phyloP scores from a whole-genome alignment of 1,284 basidiomycete genomes.

The Exobasidium rhododendri region DNA sequence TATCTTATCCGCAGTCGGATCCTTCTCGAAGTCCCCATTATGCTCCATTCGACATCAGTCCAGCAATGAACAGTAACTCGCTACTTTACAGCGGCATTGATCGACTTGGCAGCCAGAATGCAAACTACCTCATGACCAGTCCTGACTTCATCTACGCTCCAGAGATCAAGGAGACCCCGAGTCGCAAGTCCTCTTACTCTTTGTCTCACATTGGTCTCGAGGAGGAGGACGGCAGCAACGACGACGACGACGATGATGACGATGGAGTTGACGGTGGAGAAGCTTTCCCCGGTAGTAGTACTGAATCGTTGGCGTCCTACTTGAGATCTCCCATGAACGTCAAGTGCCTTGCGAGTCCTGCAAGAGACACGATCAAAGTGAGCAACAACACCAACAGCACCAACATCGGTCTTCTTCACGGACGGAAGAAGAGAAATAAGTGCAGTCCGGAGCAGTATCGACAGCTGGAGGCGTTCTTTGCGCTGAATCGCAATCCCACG shows the following conservation, averaged over 20 bases:
- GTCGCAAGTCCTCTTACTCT: background rate
- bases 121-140: background rate
- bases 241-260: background rate
- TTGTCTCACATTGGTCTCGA: background rate
- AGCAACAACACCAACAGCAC: background rate
- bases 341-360: background rate
- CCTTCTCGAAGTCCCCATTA: background rate
- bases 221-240: background rate
- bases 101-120: background rate
- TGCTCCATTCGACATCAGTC: background rate
- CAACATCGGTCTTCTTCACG: background rate
- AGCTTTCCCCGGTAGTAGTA: background rate
- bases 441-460: constrained; percentile 36
- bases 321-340: background rate
- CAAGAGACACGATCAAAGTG: background rate
- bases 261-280: too few species aligned
- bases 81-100: background rate
- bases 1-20: background rate
- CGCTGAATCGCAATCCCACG: constrained; percentile 40
- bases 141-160: background rate
- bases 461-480: constrained; percentile 39
- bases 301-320: background rate
- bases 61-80: background rate
- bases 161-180: background rate
- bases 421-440: constrained; percentile 42